These are phyloP conservation scores for Berkeleyomyces rouxiae DNA, from an alignment of 2,329 filamentous ascomycete genomes.

Conservation along the genomic window DNA sequence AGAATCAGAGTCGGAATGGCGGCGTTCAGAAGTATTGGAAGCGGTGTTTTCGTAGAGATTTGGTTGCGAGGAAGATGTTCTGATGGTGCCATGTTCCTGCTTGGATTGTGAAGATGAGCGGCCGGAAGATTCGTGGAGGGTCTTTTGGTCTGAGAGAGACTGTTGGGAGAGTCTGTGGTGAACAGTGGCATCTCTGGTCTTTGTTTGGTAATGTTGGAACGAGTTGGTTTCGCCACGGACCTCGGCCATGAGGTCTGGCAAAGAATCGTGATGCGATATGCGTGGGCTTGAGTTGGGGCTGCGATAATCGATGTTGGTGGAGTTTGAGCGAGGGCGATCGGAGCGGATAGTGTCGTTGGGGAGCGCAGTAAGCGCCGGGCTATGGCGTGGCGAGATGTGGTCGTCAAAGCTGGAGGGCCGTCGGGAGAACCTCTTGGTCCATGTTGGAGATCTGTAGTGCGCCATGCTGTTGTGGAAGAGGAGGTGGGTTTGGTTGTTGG, in stretches of 20 bases:
- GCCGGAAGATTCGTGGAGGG: background rate
- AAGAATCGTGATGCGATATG: background rate
- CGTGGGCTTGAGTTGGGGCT: background rate
- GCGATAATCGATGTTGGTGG: background rate
- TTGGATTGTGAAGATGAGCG: background rate
- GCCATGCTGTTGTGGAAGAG: constrained; percentile 10
- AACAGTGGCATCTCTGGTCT: background rate
- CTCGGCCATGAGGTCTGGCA: background rate
- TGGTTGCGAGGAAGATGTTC: background rate
- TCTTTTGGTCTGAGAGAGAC: background rate
- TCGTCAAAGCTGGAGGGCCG: constrained; percentile 12
- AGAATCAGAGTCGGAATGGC: constrained; percentile 25
- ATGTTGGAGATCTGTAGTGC: constrained; percentile 11
- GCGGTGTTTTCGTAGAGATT: background rate
- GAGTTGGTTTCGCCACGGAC: background rate
- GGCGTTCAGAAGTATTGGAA: constrained; percentile 8
- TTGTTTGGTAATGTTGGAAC: background rate
- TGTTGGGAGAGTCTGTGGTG: background rate
- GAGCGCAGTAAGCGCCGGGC: background rate
- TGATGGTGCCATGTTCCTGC: background rate
- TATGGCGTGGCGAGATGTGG: constrained; percentile 8
- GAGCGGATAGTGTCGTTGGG: background rate
- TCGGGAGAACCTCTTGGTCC: constrained; percentile 11
- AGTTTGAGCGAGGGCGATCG: background rate
- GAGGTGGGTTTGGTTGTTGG: constrained; percentile 1